Conservation (phyloP, 768 basidiomycete genomes). For the Pleurotus djamor region DNA sequence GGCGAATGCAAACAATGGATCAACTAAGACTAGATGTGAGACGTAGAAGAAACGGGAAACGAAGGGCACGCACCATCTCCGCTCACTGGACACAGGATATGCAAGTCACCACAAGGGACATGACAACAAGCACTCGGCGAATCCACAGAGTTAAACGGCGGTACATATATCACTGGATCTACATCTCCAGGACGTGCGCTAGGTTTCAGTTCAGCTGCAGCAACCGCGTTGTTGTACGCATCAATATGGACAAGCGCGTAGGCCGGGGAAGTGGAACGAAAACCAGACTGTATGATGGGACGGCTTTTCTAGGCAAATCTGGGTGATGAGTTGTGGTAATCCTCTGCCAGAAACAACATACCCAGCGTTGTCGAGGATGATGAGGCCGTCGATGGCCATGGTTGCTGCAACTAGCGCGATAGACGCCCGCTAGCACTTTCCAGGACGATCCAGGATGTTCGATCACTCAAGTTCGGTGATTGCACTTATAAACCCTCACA, state of each 20-base stretch:
- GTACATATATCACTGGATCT: conserved; percentile 75
- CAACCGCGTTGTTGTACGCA: conserved; percentile 71
- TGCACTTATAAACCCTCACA: background rate
- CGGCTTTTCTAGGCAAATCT: conserved; percentile 36
- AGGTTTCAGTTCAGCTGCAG: conserved; percentile 35
- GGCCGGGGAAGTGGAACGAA: conserved; percentile 70
- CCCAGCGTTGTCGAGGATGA: conserved; percentile 76
- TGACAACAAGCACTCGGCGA: conserved; percentile 82
- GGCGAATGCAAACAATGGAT: conserved; percentile 87
- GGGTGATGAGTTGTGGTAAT: conserved; percentile 10
- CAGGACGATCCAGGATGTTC: conserved; percentile 5
- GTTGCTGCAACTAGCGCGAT: background rate
- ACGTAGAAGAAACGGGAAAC: background rate
- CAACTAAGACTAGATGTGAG: conserved; percentile 44
- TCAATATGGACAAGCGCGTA: conserved; percentile 88
- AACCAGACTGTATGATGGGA: conserved; percentile 89
- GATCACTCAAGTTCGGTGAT: background rate
- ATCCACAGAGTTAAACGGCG: conserved; percentile 39
- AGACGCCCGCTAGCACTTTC: background rate
- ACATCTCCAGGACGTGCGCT: conserved; percentile 45
- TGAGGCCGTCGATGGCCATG: conserved; percentile 83
- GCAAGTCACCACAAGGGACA: conserved; percentile 71
- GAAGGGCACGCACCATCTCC: conserved; percentile 67
- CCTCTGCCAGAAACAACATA: conserved; percentile 29
- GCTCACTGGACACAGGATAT: conserved; percentile 78